Conservation (phyloP, 768 basidiomycete species). For the Mycena rebaudengoi region DNA sequence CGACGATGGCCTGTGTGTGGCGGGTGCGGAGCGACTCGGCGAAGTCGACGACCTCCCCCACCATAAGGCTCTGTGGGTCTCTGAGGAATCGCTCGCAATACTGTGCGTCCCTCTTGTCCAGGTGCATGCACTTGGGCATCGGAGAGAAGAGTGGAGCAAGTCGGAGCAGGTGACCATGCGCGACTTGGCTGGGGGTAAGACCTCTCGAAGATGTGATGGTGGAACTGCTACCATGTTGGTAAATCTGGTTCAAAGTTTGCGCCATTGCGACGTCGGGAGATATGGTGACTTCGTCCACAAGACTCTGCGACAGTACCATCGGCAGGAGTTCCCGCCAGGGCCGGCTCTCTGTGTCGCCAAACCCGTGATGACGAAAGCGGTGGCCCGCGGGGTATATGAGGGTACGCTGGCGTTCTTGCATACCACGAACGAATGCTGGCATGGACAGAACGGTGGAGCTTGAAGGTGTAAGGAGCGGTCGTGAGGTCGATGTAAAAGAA, state of each 20-base stretch:
- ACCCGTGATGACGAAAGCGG: neutral
- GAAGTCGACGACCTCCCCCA: neutral
- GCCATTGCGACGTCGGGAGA: neutral
- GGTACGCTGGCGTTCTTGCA: neutral
- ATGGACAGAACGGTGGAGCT: too few relatives aligned
- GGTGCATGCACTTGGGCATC: neutral
- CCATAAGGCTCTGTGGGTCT: neutral
- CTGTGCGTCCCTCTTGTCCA: neutral
- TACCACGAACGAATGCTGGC: neutral
- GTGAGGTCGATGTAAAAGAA: too few relatives aligned
- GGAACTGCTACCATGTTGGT: neutral
- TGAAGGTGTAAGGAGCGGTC: too few relatives aligned
- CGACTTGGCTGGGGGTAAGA: neutral
- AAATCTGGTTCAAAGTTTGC: neutral
- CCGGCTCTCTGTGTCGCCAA: neutral
- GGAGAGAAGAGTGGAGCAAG: neutral
- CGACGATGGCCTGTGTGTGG: neutral
- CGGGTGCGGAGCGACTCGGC: neutral
- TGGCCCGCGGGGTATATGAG: neutral
- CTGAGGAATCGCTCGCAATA: neutral
- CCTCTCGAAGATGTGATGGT: too few relatives aligned
- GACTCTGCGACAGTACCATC: neutral
- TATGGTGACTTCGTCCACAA: neutral
- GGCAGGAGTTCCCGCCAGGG: neutral
- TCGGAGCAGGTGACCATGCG: neutral